These are phyloP conservation scores for Ceratocystis huliohia DNA, from an alignment of 2,329 filamentous ascomycete species.

Conservation along the genomic window DNA sequence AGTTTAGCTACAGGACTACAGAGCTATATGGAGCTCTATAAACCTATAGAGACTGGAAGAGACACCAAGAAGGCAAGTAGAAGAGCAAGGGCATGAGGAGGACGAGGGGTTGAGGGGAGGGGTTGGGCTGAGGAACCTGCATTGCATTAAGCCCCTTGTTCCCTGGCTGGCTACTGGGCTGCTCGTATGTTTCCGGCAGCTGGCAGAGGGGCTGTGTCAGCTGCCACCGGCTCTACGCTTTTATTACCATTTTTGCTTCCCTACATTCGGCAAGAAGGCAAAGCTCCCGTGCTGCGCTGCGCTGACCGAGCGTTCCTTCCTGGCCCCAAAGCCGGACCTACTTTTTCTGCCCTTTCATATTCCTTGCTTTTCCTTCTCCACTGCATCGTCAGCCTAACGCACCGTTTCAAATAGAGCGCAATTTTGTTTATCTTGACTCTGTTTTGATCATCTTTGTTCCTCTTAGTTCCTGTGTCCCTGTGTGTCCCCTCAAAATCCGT, in stretches of 20 bases:
- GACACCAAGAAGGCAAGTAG: too few relatives aligned
- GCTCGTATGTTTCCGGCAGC: background rate
- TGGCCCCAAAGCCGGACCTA: background rate
- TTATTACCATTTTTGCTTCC: background rate
- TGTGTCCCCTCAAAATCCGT: background rate
- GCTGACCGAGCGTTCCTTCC: background rate
- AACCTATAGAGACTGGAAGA: too few relatives aligned
- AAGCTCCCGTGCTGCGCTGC: background rate
- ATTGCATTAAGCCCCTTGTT: background rate
- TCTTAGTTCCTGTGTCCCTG: slow-evolving; percentile 13
- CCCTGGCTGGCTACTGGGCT: background rate
- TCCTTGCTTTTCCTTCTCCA: background rate
- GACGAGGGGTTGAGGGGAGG: slow-evolving; percentile 1
- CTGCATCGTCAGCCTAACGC: background rate
- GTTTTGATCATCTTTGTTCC: background rate
- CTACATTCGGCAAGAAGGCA: background rate
- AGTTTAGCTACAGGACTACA: too few relatives aligned
- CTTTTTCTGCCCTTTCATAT: background rate
- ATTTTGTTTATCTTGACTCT: background rate
- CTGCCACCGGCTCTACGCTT: background rate
- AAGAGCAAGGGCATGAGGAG: background rate
- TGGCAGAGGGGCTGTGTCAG: background rate
- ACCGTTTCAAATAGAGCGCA: background rate
- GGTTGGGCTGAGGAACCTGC: background rate
- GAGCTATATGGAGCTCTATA: too few relatives aligned